phyloP scores from a whole-genome alignment of 768 basidiomycete genomes.

The Gymnopilus junonius region DNA sequence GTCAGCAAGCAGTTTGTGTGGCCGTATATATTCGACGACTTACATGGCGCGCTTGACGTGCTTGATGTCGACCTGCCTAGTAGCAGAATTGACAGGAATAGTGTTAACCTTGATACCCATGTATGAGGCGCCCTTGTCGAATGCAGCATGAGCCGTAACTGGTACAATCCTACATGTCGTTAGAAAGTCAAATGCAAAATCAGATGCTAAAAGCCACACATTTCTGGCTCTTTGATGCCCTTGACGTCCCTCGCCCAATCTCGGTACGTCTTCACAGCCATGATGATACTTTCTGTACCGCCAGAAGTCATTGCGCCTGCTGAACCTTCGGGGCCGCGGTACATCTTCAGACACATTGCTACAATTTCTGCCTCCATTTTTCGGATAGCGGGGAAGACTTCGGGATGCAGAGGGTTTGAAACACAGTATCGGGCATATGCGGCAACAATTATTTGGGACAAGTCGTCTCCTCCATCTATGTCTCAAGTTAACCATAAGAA shows the following conservation, averaged over 20 bases:
- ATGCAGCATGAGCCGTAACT: constrained; percentile 88
- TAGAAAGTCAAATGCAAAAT: background rate
- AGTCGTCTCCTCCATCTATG: constrained; percentile 81
- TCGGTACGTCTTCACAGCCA: constrained; percentile 93
- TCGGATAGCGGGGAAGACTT: constrained; percentile 88
- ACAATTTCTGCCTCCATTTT: constrained; percentile 99
- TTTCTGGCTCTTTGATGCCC: constrained; percentile 91
- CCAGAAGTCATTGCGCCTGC: constrained; percentile 95
- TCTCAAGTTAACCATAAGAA: background rate
- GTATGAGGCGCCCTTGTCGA: constrained; percentile 91
- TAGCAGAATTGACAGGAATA: constrained; percentile 78
- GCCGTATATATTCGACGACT: constrained; percentile 33
- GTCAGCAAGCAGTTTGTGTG: constrained; percentile 12
- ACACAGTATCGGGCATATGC: constrained; percentile 85
- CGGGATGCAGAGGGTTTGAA: constrained; percentile 91
- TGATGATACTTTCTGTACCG: constrained; percentile 95
- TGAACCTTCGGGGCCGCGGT: constrained; percentile 82
- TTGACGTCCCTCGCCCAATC: constrained; percentile 89
- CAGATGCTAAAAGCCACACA: constrained; percentile 51
- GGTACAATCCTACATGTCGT: constrained; percentile 69
- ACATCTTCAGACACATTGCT: constrained; percentile 84
- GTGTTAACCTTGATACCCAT: constrained; percentile 88
- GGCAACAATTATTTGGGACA: constrained; percentile 76
- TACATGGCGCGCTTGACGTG: constrained; percentile 87
- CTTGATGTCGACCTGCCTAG: constrained; percentile 79